Evolutionary conservation across 73 alveolate species (phyloP), one percentile per base, ranked within the genome.

Genomic region (Blepharisma stoltei): DNA sequence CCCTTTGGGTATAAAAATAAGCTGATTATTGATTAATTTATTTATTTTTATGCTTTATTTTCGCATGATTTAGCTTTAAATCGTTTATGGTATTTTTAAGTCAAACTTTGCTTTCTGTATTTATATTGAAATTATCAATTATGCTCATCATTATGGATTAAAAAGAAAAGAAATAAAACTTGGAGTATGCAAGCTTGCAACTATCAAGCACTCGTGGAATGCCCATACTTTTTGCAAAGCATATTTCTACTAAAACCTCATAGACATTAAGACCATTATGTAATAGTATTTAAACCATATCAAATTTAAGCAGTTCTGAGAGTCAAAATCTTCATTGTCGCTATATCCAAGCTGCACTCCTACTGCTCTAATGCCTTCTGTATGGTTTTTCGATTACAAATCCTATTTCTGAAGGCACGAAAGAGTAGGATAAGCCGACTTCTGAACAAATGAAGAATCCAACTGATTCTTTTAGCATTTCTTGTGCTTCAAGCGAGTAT

Each of bases 131-230:
- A 65, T 90, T 0, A 55, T 84, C 44, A 91, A 91, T 55, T 91
- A 91, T 45, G 65, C 85, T 48, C 95, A 87, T 50, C 97, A 91
- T 60, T 91, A 91, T 68, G 97, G 97, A 9, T 80, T 91, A 6
- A 48, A 43, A 65, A 88, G 97, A 82, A 75, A 77, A 44, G 73
- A 83, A 60, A 68, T 71, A n/a, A 70, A 47, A 18, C 67, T 66
- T 78, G 92, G 92, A 9, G 43, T 45, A 25, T 91, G 85, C 66
- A 95, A 91, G 79, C 76, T 82, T 14, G 79, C 89, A 14, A 67
- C 55, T 23, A 82, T 71, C 32, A 86, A 76, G 52, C 93, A 85
- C 44, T 85, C 93, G 0, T 85, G 88, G 86, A 85, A 85, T 60
- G 93, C 93, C 20, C 93, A 6, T 80, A 85, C n/a, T 6, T 52